A percentile compares a stretch with the other conserved stretches of the same genome.
phyloP scores from a whole-genome alignment of 192 early-diverging fungal species.

The Coemansia sp. region DNA sequence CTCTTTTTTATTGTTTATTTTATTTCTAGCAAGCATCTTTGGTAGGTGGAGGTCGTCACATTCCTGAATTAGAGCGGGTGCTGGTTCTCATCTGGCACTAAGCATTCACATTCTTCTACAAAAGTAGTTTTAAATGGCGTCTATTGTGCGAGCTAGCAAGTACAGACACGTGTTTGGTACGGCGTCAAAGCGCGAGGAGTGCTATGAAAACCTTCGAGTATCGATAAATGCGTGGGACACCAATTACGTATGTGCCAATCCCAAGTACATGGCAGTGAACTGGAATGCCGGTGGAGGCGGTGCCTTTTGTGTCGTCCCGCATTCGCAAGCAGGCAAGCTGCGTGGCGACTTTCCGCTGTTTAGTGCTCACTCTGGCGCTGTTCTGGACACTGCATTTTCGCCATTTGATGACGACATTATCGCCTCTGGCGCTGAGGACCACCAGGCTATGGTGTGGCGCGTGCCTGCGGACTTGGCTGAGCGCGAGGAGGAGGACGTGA shows the following conservation, averaged over 20 bases:
- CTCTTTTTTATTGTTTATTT: neutral
- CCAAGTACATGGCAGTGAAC: conserved; percentile 79
- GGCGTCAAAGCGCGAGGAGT: conserved; percentile 82
- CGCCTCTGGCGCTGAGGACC: conserved; percentile 84
- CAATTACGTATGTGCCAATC: conserved; percentile 95
- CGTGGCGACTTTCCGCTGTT: conserved; percentile 88
- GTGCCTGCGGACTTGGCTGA: conserved; percentile 82
- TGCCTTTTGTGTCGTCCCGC: conserved; percentile 95
- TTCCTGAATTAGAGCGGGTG: neutral
- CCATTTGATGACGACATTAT: conserved; percentile 98
- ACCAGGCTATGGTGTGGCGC: conserved; percentile 93
- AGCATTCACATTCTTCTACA: neutral
- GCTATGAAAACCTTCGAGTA: conserved; percentile 94
- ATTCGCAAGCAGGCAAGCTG: conserved; percentile 73
- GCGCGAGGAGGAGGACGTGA: conserved; percentile 68
- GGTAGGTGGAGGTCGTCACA: neutral
- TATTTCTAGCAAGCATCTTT: neutral
- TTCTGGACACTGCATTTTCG: conserved; percentile 97
- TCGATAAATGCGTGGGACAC: conserved; percentile 96
- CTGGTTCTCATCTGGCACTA: conserved; percentile 3
- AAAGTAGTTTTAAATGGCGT: conserved; percentile 61
- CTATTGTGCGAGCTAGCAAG: conserved; percentile 83
- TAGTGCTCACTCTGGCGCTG: conserved; percentile 90
- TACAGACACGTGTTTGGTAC: conserved; percentile 96
- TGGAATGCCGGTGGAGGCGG: conserved; percentile 90